Percentiles rank a stretch among this genome's conserved stretches.
Evolutionary conservation across 2,329 filamentous ascomycete genomes (phyloP).

Genomic region (Huntiella decipiens): DNA sequence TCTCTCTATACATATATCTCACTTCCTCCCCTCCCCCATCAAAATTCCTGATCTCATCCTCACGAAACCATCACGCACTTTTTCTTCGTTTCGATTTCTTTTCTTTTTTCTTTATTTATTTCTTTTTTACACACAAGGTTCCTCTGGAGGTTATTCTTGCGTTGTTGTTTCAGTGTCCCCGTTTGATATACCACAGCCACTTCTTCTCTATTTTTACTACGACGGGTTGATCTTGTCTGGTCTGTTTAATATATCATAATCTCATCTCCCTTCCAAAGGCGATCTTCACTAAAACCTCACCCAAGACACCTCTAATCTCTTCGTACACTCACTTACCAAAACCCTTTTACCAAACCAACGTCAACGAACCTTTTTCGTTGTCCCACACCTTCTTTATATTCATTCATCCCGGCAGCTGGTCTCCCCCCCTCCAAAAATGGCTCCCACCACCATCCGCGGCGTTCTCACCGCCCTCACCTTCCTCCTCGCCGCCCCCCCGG

Average conservation of each 20-base stretch:
- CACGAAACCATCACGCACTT: not conserved
- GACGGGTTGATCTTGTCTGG: not conserved
- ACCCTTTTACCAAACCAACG: not conserved
- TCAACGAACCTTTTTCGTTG: not conserved
- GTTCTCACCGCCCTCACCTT: constrained; percentile 1
- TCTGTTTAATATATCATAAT: too few relatives aligned
- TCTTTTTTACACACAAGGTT: constrained; percentile 1
- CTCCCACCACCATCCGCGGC: constrained; percentile 13
- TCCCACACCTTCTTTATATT: not conserved
- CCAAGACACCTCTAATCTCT: not conserved
- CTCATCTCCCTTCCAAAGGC: too few relatives aligned
- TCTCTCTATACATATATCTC: not conserved
- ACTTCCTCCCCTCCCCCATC: not conserved
- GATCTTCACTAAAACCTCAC: too few relatives aligned
- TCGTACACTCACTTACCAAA: not conserved
- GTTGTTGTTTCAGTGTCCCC: not conserved
- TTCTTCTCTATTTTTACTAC: too few relatives aligned
- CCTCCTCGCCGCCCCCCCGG: constrained; percentile 14
- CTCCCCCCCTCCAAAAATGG: not conserved
- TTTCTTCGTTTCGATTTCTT: constrained; percentile 4
- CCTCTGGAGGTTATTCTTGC: constrained; percentile 1
- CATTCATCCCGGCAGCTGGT: not conserved
- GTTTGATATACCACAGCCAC: not conserved
- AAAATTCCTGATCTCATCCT: not conserved
- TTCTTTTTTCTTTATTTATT: constrained; percentile 4